Evolutionary conservation across 805 yeast species (phyloP), one percentile per base, ranked within the genome.

Genomic region (Isabelozyma rhagii): DNA sequence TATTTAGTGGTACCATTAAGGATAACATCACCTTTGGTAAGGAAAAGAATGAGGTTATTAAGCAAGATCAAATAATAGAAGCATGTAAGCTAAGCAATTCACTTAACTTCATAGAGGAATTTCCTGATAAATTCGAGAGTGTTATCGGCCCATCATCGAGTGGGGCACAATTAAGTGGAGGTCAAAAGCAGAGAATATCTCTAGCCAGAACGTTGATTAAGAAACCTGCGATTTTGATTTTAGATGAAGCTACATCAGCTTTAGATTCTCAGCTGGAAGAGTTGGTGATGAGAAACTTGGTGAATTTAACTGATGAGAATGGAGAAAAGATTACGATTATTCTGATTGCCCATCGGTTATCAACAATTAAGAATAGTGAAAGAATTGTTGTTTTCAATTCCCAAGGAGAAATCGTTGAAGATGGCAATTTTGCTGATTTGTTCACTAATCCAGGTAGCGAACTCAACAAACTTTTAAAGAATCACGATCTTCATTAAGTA

Each of bases 191-290:
- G 66, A 74, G 98, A 57, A 84, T 93, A 42, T 96, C 97, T 7
- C 75, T 93, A 50, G 97, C 97, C 1, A 78, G 98, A 52, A 89
- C 97, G 0, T 75, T 93, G 47, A 76, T 93, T 46, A 75, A 88
- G 47, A 78, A 84, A 43, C 97, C 98, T 2, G 77, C 85, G 6
- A 77, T 93, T n/a, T 71, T 93, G 50, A 82, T 93, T 31, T 70
- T 93, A 51, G 98, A 93, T 65, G 98, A 93, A 65, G 97, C 97
- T 11, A 93, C 98, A 0, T 88, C 96, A 34, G 97, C 97, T 0
- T 72, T 93, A 46, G 98, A 93, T 62, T 83, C 96, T 10, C 88
- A 87, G 48, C 85, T 92, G 57, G 98, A 93, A 62, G 85, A 87
- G 57, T 81, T 89, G 3, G 96, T 93, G 40, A 89, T 90, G 63